Evolutionary conservation across 352 stramenopile genomes (phyloP).

Genomic region (Phytophthora syringae): DNA sequence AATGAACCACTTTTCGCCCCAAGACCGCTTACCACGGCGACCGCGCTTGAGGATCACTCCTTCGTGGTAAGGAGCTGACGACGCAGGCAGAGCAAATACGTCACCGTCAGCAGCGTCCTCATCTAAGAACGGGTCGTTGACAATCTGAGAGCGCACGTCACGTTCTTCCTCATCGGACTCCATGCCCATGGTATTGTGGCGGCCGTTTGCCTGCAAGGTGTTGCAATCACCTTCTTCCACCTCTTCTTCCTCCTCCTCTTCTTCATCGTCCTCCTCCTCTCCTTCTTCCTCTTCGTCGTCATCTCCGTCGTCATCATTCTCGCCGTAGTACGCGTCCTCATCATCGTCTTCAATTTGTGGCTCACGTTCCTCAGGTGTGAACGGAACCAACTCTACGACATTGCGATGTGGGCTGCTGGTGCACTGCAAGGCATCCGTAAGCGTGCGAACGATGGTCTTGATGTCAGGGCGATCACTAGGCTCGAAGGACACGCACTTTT

Average conservation of each 20-base stretch:
- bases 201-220: conserved; percentile 24
- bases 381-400: conserved; percentile 63
- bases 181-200: conserved; percentile 51
- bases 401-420: conserved; percentile 30
- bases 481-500: conserved; percentile 84
- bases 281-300: conserved; percentile 46
- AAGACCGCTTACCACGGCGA: conserved; percentile 70
- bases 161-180: conserved; percentile 50
- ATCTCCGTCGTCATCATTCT: conserved; percentile 61
- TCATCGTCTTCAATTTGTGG: conserved; percentile 69
- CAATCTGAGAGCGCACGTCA: conserved; percentile 33
- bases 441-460: conserved; percentile 46
- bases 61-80: conserved; percentile 52
- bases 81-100: conserved; percentile 31
- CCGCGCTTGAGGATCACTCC: conserved; percentile 78
- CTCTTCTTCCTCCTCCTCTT: conserved; percentile 39
- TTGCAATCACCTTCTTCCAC: conserved; percentile 44
- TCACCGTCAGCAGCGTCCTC: conserved; percentile 42
- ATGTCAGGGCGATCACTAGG: conserved; percentile 66
- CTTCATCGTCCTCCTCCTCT: conserved; percentile 39
- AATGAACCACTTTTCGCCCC: conserved; percentile 76
- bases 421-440: conserved; percentile 51
- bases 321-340: conserved; percentile 58
- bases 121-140: conserved; percentile 43
- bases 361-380: conserved; percentile 63